Conservation (phyloP, 768 basidiomycete genomes). For the Dioszegia hungarica region DNA sequence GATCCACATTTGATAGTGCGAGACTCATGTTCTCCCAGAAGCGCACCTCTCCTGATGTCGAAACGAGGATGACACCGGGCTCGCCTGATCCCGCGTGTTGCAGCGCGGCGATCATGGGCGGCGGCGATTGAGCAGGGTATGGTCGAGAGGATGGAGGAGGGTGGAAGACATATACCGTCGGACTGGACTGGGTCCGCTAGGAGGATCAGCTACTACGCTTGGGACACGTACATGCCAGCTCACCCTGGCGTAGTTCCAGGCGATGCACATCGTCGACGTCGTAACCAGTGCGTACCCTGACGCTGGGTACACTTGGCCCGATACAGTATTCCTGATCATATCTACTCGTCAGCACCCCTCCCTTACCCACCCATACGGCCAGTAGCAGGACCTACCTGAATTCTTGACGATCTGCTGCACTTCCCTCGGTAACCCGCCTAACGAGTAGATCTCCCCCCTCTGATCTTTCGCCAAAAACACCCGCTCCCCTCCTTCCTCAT, state of each 20-base stretch:
- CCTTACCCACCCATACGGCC: too few relatives aligned
- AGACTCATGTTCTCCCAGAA: conserved; percentile 76
- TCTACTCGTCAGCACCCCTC: conserved; percentile 9
- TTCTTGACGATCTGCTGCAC: conserved; percentile 25
- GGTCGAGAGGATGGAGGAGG: conserved; percentile 21
- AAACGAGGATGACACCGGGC: conserved; percentile 78
- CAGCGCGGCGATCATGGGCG: conserved; percentile 41
- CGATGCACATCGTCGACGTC: conserved; percentile 30
- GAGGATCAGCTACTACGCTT: background rate
- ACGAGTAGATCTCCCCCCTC: conserved; percentile 16
- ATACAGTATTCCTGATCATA: conserved; percentile 16
- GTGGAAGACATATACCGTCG: conserved; percentile 46
- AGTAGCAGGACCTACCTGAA: conserved; percentile 20
- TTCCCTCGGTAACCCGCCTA: conserved; percentile 32
- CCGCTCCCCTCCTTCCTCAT: conserved; percentile 15
- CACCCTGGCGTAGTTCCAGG: conserved; percentile 47
- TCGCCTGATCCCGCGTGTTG: conserved; percentile 59
- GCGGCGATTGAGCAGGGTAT: conserved; percentile 6
- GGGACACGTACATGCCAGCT: background rate
- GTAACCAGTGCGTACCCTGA: conserved; percentile 46
- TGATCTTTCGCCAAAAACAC: conserved; percentile 30
- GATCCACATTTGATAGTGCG: conserved; percentile 47
- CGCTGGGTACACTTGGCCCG: conserved; percentile 30
- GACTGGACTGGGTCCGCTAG: conserved; percentile 36
- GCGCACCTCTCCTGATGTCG: conserved; percentile 64